Evolutionary conservation across 257 asterid genomes (phyloP).

Genomic region (Ballota nigra): DNA sequence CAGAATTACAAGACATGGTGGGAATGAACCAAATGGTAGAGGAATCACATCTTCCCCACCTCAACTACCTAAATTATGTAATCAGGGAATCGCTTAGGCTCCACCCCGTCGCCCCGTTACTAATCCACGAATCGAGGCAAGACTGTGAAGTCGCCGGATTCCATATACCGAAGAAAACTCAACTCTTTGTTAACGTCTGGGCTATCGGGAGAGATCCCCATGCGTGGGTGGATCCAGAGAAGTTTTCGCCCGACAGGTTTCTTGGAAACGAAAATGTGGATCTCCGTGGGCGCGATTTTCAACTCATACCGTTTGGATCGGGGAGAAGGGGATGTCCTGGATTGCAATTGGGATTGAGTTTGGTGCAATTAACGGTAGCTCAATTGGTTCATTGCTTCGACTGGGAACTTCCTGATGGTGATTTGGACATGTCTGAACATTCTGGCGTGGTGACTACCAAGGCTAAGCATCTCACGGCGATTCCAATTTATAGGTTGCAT

Average conservation of each 20-base stretch:
- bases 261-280: constrained; percentile 22
- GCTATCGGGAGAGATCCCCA: constrained; percentile 24
- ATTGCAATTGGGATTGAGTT: constrained; percentile 24
- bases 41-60: neutral
- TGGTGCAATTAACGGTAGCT: constrained; percentile 25
- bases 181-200: constrained; percentile 19
- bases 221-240: constrained; percentile 21
- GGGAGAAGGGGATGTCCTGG: constrained; percentile 41
- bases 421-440: constrained; percentile 29
- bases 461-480: constrained; percentile 18
- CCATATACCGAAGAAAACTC: constrained; percentile 8
- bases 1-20: no score
- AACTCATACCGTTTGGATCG: constrained; percentile 29
- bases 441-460: constrained; percentile 19
- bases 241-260: constrained; percentile 22
- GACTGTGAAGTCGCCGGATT: constrained; percentile 23
- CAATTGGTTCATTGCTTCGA: constrained; percentile 40
- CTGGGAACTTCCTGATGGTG: constrained; percentile 33
- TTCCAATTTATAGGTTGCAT: constrained; percentile 21
- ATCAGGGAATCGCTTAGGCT: constrained; percentile 29
- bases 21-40: no score
- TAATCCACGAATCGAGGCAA: constrained; percentile 24
- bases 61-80: constrained; percentile 18
- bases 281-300: neutral
- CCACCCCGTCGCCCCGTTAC: constrained; percentile 26